These are phyloP conservation scores for Haplosporangium sp. DNA, from an alignment of 371 early-diverging fungal genomes.

Conservation along the genomic window DNA sequence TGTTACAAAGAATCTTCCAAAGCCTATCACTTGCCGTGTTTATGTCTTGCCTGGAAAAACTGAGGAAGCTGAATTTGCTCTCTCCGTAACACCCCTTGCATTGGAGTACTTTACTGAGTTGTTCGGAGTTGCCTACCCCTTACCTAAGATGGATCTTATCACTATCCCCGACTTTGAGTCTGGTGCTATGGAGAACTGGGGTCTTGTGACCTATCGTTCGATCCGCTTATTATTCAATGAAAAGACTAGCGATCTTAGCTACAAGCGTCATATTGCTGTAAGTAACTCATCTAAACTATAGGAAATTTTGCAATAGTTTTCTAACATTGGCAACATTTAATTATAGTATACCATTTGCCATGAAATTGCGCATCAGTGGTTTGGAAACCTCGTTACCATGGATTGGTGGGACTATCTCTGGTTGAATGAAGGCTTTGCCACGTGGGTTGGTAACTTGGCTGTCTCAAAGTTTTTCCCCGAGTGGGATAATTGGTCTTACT, in stretches of 20 bases:
- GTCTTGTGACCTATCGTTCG: conserved; percentile 89
- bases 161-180: conserved; percentile 93
- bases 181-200: conserved; percentile 96
- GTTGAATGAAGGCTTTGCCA: conserved; percentile 97
- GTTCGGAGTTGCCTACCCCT: conserved; percentile 88
- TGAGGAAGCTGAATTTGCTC: conserved; percentile 82
- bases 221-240: conserved; percentile 82
- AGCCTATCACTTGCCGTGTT: conserved; percentile 78
- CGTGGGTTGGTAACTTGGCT: conserved; percentile 90
- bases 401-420: conserved; percentile 95
- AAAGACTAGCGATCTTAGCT: conserved; percentile 72
- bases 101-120: conserved; percentile 87
- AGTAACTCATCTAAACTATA: neutral
- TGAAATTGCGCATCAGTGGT: conserved; percentile 96
- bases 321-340: neutral
- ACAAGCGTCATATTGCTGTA: conserved; percentile 82
- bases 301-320: no score
- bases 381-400: conserved; percentile 94
- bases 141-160: conserved; percentile 91
- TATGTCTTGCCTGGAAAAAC: conserved; percentile 80
- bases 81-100: conserved; percentile 76
- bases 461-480: conserved; percentile 82
- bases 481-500: conserved; percentile 85
- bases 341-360: conserved; percentile 84
- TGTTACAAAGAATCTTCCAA: conserved; percentile 68